Evolutionary conservation across 2,329 filamentous ascomycete genomes (phyloP), one percentile per base, ranked within the genome.

Genomic region (Neopestalotiopsis sp.): DNA sequence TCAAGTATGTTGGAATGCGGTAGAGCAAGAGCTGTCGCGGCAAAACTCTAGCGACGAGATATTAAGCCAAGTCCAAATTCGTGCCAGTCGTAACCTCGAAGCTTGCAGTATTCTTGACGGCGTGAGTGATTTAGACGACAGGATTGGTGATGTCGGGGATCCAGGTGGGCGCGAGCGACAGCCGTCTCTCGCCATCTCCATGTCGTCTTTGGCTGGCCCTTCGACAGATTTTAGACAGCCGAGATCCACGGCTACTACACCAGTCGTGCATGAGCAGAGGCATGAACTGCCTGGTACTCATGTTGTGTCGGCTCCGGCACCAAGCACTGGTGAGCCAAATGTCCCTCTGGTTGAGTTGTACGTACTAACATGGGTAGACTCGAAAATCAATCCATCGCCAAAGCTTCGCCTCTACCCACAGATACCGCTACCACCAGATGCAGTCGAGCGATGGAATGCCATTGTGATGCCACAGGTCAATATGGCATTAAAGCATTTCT

Each of bases 401-500:
- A 90, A 89, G 69, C 80, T 86, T 64, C 86, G 88, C 45, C 82
- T 90, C 2, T 91, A 90, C 71, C 88, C 89, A 0, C 87, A 90
- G 66, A 85, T 90, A 0, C 80, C 85, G 0, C 81, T 91, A 0
- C 82, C 89, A 0, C 85, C 88, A 3, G 88, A 90, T 12, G 84
- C 90, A 2, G 82, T 94, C 2, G 89, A 93, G 45, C 87, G 90
- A 71, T 95, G 92, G 92, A 91, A 94, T 73, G 85, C 84, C 1
- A 86, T 86, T 2, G 81, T 94, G 68, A 92, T 94, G 83, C 91
- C 91, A 1, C 90, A 93, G 70, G 88, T 95, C 70, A 92, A 94
- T 76, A 85, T 89, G 20, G 88, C 93, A 1, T 85, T 94, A 17
- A 88, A 90, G 28, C 87, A 89, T 65, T 93, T 93, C 70, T 90